phyloP scores from a whole-genome alignment of 192 early-diverging fungal species.

The Dissophora ornata region DNA sequence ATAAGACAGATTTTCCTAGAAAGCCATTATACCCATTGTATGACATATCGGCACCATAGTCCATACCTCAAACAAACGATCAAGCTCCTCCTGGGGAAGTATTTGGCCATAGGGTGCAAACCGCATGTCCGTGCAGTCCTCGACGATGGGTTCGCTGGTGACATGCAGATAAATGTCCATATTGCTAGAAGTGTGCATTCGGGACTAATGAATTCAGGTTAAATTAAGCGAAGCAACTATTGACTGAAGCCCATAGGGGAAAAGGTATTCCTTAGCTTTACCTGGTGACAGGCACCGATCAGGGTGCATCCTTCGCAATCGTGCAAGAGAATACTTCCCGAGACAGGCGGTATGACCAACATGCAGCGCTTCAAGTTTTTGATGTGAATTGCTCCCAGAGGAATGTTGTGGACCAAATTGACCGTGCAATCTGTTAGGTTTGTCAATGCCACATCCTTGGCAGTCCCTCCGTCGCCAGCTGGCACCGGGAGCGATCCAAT shows the following conservation, averaged over 20 bases:
- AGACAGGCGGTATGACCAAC: slow-evolving; percentile 74
- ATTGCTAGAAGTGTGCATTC: slow-evolving; percentile 78
- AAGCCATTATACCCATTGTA: too few species aligned
- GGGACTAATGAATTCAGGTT: too few species aligned
- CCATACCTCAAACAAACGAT: slow-evolving; percentile 32
- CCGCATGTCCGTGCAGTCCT: slow-evolving; percentile 74
- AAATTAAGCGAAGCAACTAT: too few species aligned
- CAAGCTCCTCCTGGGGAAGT: slow-evolving; percentile 45
- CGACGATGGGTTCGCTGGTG: slow-evolving; percentile 87
- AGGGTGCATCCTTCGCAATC: slow-evolving; percentile 71
- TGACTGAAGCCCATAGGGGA: too few species aligned
- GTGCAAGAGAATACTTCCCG: slow-evolving; percentile 79
- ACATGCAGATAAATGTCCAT: slow-evolving; percentile 77
- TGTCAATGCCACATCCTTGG: slow-evolving; percentile 69
- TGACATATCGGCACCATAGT: too few species aligned
- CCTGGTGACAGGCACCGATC: slow-evolving; percentile 82
- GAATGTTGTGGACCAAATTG: slow-evolving; percentile 63
- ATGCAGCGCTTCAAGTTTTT: slow-evolving; percentile 70
- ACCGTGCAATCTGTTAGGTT: slow-evolving; percentile 73
- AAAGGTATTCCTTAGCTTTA: slow-evolving; percentile 26
- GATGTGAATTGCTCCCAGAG: slow-evolving; percentile 81
- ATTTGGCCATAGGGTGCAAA: slow-evolving; percentile 73
- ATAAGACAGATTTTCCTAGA: too few species aligned
- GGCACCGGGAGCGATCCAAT: slow-evolving; percentile 38
- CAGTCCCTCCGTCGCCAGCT: neutral